Evolutionary conservation across 306 rosid species (phyloP), one percentile per base, ranked within the genome.

Genomic region (Cicer chorassanicum): DNA sequence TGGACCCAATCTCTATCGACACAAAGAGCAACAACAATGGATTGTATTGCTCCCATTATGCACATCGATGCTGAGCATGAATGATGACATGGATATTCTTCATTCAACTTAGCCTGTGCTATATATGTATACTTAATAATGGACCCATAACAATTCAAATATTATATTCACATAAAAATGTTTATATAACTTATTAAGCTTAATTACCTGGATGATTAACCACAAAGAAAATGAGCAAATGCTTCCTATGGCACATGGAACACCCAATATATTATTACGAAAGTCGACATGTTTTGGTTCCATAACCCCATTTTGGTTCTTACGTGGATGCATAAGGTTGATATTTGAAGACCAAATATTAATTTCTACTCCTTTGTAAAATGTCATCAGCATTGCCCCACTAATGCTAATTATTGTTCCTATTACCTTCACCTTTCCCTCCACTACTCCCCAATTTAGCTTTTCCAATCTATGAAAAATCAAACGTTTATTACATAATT

Each of bases 341-440:
- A 50, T 63, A 24, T 79, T 78, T 6, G 59, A 60, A 8, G 87
- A 56, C 82, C 85, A 73, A 5, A 79, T 62, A 4, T 88, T 16
- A 40, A 86, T 72, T 19, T 75, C 67, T 12, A 8, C 4, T 13
- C 91, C 93, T 76, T 83, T 84, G 80, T 78, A 74, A 61, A 89
- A 85, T 1, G 79, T 81, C 65, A 86, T 21, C 24, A 87, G 0
- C 89, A 75, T 83, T 13, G 91, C 91, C 48, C 93, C 89, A 70
- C 85, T 65, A 3, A 87, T 42, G 10, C 87, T 88, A 0, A 71
- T 29, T 41, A 74, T 1, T 3, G 88, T 77, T 10, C 93, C 93
- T 9, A 71, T 39, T 40, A 89, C 61, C 56, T 85, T 89, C 0
- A 87, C 89, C 57, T 59, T 81, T 18, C 90, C 93, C 19, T 78